phyloP scores from a whole-genome alignment of 106 monocot species.

The Amphibolis antarctica region DNA sequence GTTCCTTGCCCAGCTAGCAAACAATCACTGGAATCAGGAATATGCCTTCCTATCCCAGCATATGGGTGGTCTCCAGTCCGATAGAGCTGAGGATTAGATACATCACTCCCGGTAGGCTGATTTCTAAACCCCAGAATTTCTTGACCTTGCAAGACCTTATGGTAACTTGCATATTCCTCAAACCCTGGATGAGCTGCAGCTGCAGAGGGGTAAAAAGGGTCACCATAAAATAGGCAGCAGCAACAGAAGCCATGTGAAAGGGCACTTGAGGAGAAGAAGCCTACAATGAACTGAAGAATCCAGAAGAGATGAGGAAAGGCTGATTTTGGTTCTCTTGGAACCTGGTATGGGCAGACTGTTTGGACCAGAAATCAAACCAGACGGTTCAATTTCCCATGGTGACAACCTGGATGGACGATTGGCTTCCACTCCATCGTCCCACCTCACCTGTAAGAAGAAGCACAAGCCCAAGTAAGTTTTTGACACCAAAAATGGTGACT shows the following conservation, averaged over 20 bases:
- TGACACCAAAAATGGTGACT: no score
- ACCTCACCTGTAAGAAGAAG: slow-evolving; percentile 13
- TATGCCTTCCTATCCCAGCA: slow-evolving; percentile 27
- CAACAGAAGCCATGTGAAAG: background rate
- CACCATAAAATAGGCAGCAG: background rate
- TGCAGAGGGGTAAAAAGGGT: slow-evolving; percentile 1
- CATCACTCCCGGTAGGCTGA: background rate
- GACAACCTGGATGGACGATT: slow-evolving; percentile 13
- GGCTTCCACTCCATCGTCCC: slow-evolving; percentile 12
- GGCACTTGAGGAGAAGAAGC: background rate
- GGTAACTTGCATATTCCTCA: slow-evolving; percentile 27
- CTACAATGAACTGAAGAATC: slow-evolving; percentile 13
- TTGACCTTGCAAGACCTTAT: slow-evolving; percentile 41
- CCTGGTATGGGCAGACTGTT: background rate
- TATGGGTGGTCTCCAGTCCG: slow-evolving; percentile 20
- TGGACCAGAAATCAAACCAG: slow-evolving; percentile 8
- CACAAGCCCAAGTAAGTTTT: background rate
- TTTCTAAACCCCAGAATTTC: slow-evolving; percentile 20
- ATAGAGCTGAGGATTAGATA: slow-evolving; percentile 1
- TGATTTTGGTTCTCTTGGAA: slow-evolving; percentile 13
- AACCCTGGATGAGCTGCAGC: slow-evolving; percentile 12
- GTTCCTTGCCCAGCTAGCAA: slow-evolving; percentile 20
- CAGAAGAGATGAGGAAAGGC: background rate
- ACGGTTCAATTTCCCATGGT: slow-evolving; percentile 27
- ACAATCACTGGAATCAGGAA: slow-evolving; percentile 7